Percentiles rank a stretch among this genome's conserved stretches.
Conservation (phyloP, 768 basidiomycete species). For the Hydnomerulius pinastri region DNA sequence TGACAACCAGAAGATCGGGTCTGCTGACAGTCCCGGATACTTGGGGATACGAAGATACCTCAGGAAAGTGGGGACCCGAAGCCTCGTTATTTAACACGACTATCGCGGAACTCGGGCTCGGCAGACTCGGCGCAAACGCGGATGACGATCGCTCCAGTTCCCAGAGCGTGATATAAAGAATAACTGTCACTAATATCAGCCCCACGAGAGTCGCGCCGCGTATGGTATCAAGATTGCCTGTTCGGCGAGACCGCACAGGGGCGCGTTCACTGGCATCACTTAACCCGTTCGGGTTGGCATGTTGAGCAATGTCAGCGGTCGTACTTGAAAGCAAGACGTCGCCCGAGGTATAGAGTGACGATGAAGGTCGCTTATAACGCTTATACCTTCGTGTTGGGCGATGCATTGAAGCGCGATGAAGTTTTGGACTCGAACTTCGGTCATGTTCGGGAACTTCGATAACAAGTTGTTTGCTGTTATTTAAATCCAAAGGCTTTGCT, state of each 20-base stretch:
- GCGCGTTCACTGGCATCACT: not conserved
- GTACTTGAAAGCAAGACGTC: not conserved
- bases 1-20: not conserved
- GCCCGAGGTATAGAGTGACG: not conserved
- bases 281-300: not conserved
- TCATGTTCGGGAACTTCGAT: not conserved
- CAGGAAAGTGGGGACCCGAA: not conserved
- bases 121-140: not conserved
- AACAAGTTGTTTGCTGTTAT: not conserved
- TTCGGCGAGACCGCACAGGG: conserved; percentile 4
- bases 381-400: conserved; percentile 18
- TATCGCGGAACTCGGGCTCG: not conserved
- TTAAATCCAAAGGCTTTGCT: not conserved
- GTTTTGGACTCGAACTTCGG: not conserved
- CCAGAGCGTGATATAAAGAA: conserved; percentile 24
- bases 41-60: not conserved
- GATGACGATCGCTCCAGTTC: conserved; percentile 17
- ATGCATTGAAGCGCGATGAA: conserved; percentile 12
- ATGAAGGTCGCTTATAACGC: conserved; percentile 8
- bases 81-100: not conserved
- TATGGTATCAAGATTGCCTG: conserved; percentile 4
- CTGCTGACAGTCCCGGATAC: not conserved
- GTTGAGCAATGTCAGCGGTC: not conserved
- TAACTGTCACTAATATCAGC: conserved; percentile 19
- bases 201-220: conserved; percentile 16